These are phyloP conservation scores for Tagetes erecta DNA, from an alignment of 129 eudicot species.

Conservation along the genomic window DNA sequence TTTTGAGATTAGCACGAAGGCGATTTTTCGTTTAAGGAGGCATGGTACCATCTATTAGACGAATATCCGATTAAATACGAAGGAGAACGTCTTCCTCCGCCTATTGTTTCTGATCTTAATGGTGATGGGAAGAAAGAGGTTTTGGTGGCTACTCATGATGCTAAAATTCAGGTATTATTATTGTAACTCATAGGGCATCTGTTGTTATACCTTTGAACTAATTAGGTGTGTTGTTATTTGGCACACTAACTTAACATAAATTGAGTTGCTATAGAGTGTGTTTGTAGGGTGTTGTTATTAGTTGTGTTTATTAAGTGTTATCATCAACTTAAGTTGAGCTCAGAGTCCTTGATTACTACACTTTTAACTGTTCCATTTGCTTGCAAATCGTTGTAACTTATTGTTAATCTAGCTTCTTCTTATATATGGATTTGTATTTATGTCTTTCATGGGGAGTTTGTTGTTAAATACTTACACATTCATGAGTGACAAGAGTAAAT, in stretches of 20 bases:
- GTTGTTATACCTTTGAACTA: background rate
- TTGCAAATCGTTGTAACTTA: too few relatives aligned
- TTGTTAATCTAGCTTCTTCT: too few relatives aligned
- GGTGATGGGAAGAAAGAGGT: slow-evolving; percentile 92
- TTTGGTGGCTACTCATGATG: slow-evolving; percentile 89
- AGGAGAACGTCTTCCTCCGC: slow-evolving; percentile 96
- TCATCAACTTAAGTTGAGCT: background rate
- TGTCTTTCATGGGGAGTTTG: background rate
- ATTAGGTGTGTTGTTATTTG: background rate
- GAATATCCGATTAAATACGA: slow-evolving; percentile 90
- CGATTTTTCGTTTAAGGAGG: slow-evolving; percentile 89
- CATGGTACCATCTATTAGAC: slow-evolving; percentile 87
- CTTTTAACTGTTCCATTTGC: slow-evolving; percentile 1
- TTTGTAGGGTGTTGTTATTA: background rate
- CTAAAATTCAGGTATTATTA: slow-evolving; percentile 77
- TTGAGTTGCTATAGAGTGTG: background rate
- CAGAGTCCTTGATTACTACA: background rate
- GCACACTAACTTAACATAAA: background rate
- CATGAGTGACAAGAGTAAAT: slow-evolving; percentile 8
- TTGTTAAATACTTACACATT: background rate
- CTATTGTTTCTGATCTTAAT: slow-evolving; percentile 88
- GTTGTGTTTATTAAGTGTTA: background rate
- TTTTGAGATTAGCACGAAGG: slow-evolving; percentile 67
- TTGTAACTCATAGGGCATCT: background rate
- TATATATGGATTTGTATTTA: background rate